phyloP scores from a whole-genome alignment of 2,329 filamentous ascomycete genomes.

The Tolypocladium tundrense region DNA sequence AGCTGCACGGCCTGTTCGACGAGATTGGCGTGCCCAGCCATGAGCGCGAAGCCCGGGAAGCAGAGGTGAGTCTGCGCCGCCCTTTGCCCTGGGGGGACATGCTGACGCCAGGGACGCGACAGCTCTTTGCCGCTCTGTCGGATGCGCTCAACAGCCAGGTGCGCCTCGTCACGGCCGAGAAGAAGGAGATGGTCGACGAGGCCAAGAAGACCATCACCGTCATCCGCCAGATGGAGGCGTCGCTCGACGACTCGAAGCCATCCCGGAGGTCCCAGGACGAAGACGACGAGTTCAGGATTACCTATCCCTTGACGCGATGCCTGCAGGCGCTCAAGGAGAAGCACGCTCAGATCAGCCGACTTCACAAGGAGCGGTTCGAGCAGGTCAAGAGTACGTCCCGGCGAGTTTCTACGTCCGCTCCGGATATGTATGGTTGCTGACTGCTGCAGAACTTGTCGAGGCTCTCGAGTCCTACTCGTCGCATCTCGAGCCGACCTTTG shows the following conservation, averaged over 20 bases:
- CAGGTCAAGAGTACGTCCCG: conserved; percentile 74
- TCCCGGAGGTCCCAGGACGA: conserved; percentile 54
- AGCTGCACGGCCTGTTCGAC: conserved; percentile 90
- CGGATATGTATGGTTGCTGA: background rate
- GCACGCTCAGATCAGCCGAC: conserved; percentile 64
- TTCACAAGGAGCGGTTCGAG: conserved; percentile 86
- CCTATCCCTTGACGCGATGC: conserved; percentile 74
- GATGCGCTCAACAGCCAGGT: conserved; percentile 88
- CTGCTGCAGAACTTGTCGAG: conserved; percentile 68
- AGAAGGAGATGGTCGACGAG: conserved; percentile 83
- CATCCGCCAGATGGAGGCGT: conserved; percentile 89
- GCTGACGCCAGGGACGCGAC: background rate
- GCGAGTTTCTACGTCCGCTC: background rate
- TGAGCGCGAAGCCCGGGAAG: conserved; percentile 82
- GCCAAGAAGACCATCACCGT: conserved; percentile 73
- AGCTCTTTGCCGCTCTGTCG: conserved; percentile 88
- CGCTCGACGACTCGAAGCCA: conserved; percentile 64
- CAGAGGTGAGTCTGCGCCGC: conserved; percentile 51
- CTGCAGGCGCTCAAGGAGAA: conserved; percentile 77
- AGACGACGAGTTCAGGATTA: conserved; percentile 62
- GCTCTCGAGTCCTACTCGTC: conserved; percentile 94
- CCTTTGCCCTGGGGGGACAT: background rate
- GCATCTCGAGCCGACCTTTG: conserved; percentile 82
- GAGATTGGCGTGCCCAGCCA: conserved; percentile 92
- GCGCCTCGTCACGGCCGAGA: conserved; percentile 73